Evolutionary conservation across 2,329 filamentous ascomycete species (phyloP).

Genomic region (Trichoderma atroviride): DNA sequence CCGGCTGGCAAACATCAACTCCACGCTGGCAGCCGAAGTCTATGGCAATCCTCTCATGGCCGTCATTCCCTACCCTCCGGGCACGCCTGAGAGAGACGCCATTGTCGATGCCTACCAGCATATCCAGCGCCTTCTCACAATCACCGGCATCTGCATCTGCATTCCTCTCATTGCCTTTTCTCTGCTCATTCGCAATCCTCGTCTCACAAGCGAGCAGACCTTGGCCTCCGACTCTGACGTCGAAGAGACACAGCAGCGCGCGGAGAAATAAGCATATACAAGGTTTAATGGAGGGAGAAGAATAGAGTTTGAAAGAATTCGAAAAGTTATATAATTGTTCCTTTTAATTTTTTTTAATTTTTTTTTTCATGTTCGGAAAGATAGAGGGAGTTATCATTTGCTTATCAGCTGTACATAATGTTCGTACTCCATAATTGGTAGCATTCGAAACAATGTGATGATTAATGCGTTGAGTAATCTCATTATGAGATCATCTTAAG

Average conservation of each 20-base stretch:
- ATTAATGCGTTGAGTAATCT: neutral
- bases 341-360: neutral
- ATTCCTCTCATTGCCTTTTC: conserved; percentile 52
- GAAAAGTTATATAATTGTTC: neutral
- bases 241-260: conserved; percentile 1
- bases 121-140: conserved; percentile 50
- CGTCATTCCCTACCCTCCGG: conserved; percentile 35
- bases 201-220: conserved; percentile 50
- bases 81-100: conserved; percentile 47
- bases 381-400: neutral
- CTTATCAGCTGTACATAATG: neutral
- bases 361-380: neutral
- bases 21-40: conserved; percentile 38
- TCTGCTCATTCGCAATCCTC: conserved; percentile 48
- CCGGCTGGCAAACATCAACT: conserved; percentile 45
- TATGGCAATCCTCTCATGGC: conserved; percentile 35
- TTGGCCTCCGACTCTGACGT: conserved; percentile 39
- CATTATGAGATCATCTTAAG: neutral
- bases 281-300: neutral
- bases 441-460: neutral
- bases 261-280: neutral
- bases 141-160: conserved; percentile 53
- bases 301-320: neutral
- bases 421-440: neutral
- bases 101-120: conserved; percentile 51